These are phyloP conservation scores for Pulveroboletus sp. DNA, from an alignment of 768 basidiomycete species.

Conservation along the genomic window DNA sequence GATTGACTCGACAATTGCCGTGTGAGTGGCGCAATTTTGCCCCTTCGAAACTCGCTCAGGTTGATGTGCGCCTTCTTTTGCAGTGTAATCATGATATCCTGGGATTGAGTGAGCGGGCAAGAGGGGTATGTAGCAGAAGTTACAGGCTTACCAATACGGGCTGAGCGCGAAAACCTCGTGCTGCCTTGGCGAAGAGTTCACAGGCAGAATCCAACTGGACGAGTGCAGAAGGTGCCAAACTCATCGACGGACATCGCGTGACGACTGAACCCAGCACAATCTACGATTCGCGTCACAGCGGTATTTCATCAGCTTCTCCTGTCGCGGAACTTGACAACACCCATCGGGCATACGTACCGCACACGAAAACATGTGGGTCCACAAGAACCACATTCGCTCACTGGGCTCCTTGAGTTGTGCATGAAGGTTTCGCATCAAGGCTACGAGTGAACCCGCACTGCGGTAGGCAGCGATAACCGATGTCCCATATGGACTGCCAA, in stretches of 20 bases:
- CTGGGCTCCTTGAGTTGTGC: slow-evolving; percentile 58
- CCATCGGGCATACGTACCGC: slow-evolving; percentile 40
- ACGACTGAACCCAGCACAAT: slow-evolving; percentile 73
- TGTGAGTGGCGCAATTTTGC: slow-evolving; percentile 44
- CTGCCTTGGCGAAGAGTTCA: slow-evolving; percentile 67
- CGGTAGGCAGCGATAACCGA: slow-evolving; percentile 73
- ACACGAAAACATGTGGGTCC: slow-evolving; percentile 52
- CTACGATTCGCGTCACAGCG: slow-evolving; percentile 20
- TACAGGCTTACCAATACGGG: slow-evolving; percentile 52
- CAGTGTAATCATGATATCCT: slow-evolving; percentile 62
- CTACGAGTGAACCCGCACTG: slow-evolving; percentile 66
- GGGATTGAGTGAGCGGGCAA: slow-evolving; percentile 9
- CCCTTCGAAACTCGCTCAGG: slow-evolving; percentile 58
- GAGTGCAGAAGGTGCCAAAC: slow-evolving; percentile 68
- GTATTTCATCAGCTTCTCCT: slow-evolving; percentile 4
- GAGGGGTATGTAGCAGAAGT: not conserved
- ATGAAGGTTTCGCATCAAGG: slow-evolving; percentile 64
- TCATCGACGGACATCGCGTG: slow-evolving; percentile 75
- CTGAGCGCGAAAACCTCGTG: slow-evolving; percentile 57
- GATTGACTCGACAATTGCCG: slow-evolving; percentile 30
- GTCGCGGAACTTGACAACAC: slow-evolving; percentile 7
- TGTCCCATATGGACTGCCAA: slow-evolving; percentile 67
- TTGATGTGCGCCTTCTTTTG: slow-evolving; percentile 63
- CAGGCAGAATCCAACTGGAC: slow-evolving; percentile 72
- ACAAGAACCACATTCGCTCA: slow-evolving; percentile 58